These are phyloP conservation scores for Albugo laibachii DNA, from an alignment of 352 stramenopile genomes.

Conservation along the genomic window DNA sequence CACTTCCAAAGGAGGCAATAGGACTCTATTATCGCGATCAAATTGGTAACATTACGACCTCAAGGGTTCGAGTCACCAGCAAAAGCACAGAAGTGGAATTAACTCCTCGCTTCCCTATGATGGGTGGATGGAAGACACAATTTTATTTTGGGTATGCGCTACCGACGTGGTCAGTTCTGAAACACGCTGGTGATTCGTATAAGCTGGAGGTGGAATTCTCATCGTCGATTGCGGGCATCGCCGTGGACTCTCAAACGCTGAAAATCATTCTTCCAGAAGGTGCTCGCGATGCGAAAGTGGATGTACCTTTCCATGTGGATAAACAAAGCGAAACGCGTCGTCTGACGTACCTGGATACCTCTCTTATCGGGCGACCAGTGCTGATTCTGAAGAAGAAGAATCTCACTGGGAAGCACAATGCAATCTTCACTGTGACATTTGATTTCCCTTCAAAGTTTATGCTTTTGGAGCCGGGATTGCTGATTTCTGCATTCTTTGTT, in stretches of 20 bases:
- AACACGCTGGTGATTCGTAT: slow-evolving; percentile 36
- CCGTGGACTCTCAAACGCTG: slow-evolving; percentile 68
- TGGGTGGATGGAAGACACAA: slow-evolving; percentile 79
- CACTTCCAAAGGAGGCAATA: slow-evolving; percentile 49
- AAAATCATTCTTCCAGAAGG: slow-evolving; percentile 79
- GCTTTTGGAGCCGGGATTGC: slow-evolving; percentile 69
- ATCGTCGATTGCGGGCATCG: slow-evolving; percentile 52
- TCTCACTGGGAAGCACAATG: slow-evolving; percentile 64
- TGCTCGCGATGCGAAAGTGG: slow-evolving; percentile 52
- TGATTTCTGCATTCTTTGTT: slow-evolving; percentile 64
- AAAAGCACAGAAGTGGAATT: slow-evolving; percentile 55
- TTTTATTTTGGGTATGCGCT: slow-evolving; percentile 80
- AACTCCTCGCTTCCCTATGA: slow-evolving; percentile 71
- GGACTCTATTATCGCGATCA: slow-evolving; percentile 84
- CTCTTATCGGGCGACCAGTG: slow-evolving; percentile 53
- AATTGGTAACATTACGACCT: slow-evolving; percentile 82
- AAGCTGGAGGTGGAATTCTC: slow-evolving; percentile 76
- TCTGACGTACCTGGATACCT: slow-evolving; percentile 75
- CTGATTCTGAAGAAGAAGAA: slow-evolving; percentile 71
- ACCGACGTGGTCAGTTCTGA: slow-evolving; percentile 57
- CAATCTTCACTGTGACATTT: slow-evolving; percentile 74
- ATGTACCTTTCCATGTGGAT: slow-evolving; percentile 31
- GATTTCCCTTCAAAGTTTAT: slow-evolving; percentile 65
- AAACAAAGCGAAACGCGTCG: slow-evolving; percentile 27
- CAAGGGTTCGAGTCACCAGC: slow-evolving; percentile 25